phyloP scores from a whole-genome alignment of 1,284 basidiomycete species.

The Neolentinus lepideus region DNA sequence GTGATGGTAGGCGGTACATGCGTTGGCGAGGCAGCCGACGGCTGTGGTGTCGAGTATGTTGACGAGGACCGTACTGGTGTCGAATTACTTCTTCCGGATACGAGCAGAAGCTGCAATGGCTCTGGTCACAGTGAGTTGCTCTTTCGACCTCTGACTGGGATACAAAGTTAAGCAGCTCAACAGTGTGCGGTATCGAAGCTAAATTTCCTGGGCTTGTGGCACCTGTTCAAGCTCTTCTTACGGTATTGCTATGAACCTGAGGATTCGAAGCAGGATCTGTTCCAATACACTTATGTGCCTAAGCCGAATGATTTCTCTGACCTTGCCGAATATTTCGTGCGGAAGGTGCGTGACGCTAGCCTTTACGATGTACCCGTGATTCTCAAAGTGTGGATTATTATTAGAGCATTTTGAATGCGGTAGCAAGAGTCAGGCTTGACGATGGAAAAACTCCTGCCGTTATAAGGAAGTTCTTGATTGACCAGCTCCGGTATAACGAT shows the following conservation, averaged over 20 bases:
- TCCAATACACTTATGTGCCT: constrained; percentile 81
- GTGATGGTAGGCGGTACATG: constrained; percentile 68
- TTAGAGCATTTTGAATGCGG: constrained; percentile 72
- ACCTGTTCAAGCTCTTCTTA: constrained; percentile 94
- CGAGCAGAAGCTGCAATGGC: constrained; percentile 92
- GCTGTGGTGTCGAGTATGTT: constrained; percentile 90
- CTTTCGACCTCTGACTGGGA: not conserved
- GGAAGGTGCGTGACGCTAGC: constrained; percentile 57
- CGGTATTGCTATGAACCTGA: constrained; percentile 88
- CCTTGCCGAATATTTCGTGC: constrained; percentile 89
- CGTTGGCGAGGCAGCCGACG: constrained; percentile 76
- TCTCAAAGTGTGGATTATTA: not conserved
- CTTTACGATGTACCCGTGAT: not conserved
- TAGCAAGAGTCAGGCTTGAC: constrained; percentile 81
- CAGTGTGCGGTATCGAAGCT: constrained; percentile 79
- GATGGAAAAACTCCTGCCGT: constrained; percentile 82
- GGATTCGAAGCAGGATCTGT: constrained; percentile 71
- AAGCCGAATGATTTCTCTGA: constrained; percentile 93
- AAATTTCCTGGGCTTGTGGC: constrained; percentile 89
- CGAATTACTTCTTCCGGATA: constrained; percentile 96
- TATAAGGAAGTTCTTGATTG: constrained; percentile 87
- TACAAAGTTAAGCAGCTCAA: constrained; percentile 1
- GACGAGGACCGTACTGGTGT: constrained; percentile 89
- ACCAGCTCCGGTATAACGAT: constrained; percentile 90
- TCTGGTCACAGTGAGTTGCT: constrained; percentile 59